Evolutionary conservation across 495 filamentous ascomycete genomes (phyloP).

Genomic region (Neurospora sp.): DNA sequence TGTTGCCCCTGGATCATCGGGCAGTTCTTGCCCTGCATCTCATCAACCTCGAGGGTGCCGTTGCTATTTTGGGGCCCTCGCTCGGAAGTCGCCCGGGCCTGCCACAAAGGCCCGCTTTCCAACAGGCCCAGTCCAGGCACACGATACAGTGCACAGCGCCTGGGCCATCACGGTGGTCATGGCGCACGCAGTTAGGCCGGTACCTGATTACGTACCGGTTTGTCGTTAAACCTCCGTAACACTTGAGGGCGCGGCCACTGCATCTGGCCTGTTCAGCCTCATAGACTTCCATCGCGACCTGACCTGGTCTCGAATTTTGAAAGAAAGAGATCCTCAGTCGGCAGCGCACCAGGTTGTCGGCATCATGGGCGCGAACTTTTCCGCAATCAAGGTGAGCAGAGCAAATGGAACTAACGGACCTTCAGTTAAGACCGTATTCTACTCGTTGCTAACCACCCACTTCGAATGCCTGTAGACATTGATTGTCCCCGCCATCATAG

Average conservation of each 20-base stretch:
- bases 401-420: neutral
- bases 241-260: neutral
- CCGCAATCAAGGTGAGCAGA: slow-evolving; percentile 35
- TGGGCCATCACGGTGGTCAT: neutral
- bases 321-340: neutral
- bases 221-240: neutral
- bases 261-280: neutral
- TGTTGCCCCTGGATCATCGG: neutral
- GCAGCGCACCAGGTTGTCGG: slow-evolving; percentile 3
- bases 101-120: neutral
- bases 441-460: neutral
- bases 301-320: neutral
- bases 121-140: neutral
- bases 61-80: neutral
- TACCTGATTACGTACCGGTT: neutral
- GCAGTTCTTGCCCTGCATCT: neutral
- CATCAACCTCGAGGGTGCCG: neutral
- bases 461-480: slow-evolving; percentile 48
- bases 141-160: neutral
- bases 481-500: slow-evolving; percentile 67
- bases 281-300: neutral
- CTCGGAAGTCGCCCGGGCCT: neutral
- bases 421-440: neutral
- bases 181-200: neutral
- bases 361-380: slow-evolving; percentile 29